Base-by-base conservation (phyloP, 202 grass and related monocot genomes). In the Panicum virgatum region DNA sequence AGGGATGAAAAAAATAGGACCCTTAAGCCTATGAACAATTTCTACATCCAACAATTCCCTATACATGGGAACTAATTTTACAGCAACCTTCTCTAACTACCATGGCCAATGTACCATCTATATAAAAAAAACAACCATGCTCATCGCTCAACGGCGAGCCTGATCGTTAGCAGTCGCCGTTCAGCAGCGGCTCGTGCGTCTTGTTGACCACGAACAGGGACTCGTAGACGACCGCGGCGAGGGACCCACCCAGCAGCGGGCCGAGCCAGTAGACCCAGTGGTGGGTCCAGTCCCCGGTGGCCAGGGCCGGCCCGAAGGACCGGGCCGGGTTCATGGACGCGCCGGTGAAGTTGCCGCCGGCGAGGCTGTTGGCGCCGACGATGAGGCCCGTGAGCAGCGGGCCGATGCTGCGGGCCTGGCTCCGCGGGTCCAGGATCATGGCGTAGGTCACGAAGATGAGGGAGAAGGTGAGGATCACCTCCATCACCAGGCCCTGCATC, bases 221-320 rank as follows among this genome's bases (percentile, higher is more conserved):
- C 66, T 98, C 96, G 3, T 98, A 98, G 22, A 96, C 69, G 2
- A 98, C 50, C 2, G 91, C 96, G 0, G 92, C 96, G 0, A 98
- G 65, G 14, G 79, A 62, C 0, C 96, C 96, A 5, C 96, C 96
- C 8, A 90, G 14, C 15, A 98, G 66, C 0, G 96, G 96, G 13
- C 96, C 96, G 4, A 96, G 62, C 96, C 96, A 98, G 48, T 96
- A 98, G 78, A 98, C 45, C 96, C 96, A 98, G 25, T 98, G 96
- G 62, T 96, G 81, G 2, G 92, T 93, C 96, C 96, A 98, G 43
- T 92, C 54, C 12, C 96, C 84, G 0, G 45, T 86, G 42, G 82
- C 92, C 65, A 98, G 26, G 0, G 92, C 91, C 0, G 96, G 96
- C 1, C 96, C 96, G 0, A 98, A 98, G 16, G 96, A 98, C 47